These are phyloP conservation scores for Aspergillus brunneoviolaceus DNA, from an alignment of 2,329 filamentous ascomycete species.

Conservation along the genomic window DNA sequence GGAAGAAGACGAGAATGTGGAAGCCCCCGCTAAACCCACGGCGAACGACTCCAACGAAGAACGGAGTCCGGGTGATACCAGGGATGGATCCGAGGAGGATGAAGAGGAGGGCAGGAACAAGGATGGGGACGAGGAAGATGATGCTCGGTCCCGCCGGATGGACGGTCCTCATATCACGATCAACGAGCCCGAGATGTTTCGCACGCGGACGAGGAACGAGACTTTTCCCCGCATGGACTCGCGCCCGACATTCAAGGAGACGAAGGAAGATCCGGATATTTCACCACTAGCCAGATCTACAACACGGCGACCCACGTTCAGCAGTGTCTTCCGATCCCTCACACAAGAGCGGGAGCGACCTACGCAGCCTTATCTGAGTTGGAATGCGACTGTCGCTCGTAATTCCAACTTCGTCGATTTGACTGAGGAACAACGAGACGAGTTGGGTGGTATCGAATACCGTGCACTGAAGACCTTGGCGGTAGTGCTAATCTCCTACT, in stretches of 20 bases:
- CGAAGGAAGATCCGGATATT: slow-evolving; percentile 29
- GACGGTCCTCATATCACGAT: slow-evolving; percentile 47
- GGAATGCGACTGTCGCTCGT: slow-evolving; percentile 84
- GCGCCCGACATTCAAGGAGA: slow-evolving; percentile 33
- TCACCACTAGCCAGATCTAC: slow-evolving; percentile 24
- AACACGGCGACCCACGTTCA: slow-evolving; percentile 33
- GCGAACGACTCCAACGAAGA: slow-evolving; percentile 25
- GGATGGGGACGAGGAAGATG: slow-evolving; percentile 17
- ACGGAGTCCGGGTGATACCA: slow-evolving; percentile 13
- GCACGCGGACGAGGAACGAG: slow-evolving; percentile 33
- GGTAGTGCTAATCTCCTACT: slow-evolving; percentile 75
- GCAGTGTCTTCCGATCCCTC: slow-evolving; percentile 35
- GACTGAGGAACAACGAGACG: slow-evolving; percentile 86
- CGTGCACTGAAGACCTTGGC: slow-evolving; percentile 84
- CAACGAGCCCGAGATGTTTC: slow-evolving; percentile 45
- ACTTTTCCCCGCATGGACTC: slow-evolving; percentile 43
- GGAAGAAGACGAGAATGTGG: slow-evolving; percentile 45
- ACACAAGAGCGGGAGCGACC: slow-evolving; percentile 43
- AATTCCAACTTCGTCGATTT: slow-evolving; percentile 92
- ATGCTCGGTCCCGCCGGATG: slow-evolving; percentile 21
- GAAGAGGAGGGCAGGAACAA: slow-evolving; percentile 22
- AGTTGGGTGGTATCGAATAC: slow-evolving; percentile 95
- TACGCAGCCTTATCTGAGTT: slow-evolving; percentile 85
- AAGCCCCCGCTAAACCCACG: slow-evolving; percentile 20
- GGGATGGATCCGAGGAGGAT: neutral